phyloP scores from a whole-genome alignment of 2,329 filamentous ascomycete genomes.

The Sporothrix pallida region DNA sequence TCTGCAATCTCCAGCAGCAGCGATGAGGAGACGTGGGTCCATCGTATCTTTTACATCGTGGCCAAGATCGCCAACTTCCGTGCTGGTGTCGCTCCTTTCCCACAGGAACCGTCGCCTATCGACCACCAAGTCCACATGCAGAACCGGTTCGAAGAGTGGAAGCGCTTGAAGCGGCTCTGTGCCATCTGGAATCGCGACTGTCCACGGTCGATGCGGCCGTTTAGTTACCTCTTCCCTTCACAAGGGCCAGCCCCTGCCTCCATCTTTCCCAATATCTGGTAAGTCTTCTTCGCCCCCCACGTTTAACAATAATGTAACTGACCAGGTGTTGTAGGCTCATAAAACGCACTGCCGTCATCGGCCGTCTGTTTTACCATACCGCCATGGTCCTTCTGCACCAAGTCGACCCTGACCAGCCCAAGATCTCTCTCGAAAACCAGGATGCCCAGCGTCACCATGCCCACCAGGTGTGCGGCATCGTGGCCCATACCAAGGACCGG shows the following conservation, averaged over 20 bases:
- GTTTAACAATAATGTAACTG: background rate
- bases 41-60: conserved; percentile 86
- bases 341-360: conserved; percentile 80
- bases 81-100: conserved; percentile 65
- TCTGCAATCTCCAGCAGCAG: conserved; percentile 50
- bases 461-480: conserved; percentile 86
- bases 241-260: conserved; percentile 65
- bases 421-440: conserved; percentile 69
- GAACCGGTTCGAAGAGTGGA: conserved; percentile 76
- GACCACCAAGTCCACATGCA: conserved; percentile 69
- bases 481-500: conserved; percentile 80
- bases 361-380: conserved; percentile 87
- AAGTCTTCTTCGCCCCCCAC: conserved; percentile 42
- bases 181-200: conserved; percentile 81
- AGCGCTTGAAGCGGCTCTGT: conserved; percentile 76
- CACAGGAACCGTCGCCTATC: conserved; percentile 63
- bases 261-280: conserved; percentile 86
- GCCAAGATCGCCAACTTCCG: conserved; percentile 88
- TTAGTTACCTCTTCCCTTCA: conserved; percentile 74
- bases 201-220: conserved; percentile 84
- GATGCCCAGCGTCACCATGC: conserved; percentile 75
- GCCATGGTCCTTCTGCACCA: conserved; percentile 81
- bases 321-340: conserved; percentile 64
- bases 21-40: conserved; percentile 83
- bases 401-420: conserved; percentile 71